These are phyloP conservation scores for Trichoderma sp. DNA, from an alignment of 2,329 filamentous ascomycete genomes.

Conservation along the genomic window DNA sequence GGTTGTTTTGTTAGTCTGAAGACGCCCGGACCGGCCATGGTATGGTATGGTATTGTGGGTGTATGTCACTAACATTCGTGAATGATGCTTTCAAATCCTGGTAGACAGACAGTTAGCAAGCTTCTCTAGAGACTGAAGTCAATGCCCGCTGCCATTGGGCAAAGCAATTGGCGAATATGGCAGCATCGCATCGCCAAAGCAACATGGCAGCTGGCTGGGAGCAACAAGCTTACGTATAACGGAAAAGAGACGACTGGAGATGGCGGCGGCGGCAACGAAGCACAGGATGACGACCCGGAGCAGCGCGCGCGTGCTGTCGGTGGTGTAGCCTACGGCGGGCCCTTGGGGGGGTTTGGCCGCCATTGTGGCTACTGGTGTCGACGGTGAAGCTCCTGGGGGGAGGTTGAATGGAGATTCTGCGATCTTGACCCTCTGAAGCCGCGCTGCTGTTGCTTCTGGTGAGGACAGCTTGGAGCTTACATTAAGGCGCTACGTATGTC, in stretches of 20 bases:
- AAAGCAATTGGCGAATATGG: not conserved
- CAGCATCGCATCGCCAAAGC: conserved; percentile 5
- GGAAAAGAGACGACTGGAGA: conserved; percentile 94
- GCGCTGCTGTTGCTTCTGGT: conserved; percentile 31
- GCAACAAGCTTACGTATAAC: conserved; percentile 77
- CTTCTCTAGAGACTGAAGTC: not conserved
- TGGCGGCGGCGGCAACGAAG: conserved; percentile 87
- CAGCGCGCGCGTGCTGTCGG: conserved; percentile 79
- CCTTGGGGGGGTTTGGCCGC: conserved; percentile 49
- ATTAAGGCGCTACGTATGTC: conserved; percentile 27
- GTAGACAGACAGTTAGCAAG: conserved; percentile 39
- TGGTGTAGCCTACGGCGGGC: conserved; percentile 73
- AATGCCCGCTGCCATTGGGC: conserved; percentile 9
- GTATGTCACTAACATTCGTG: conserved; percentile 81
- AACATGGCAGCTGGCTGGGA: not conserved
- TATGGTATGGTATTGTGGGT: not conserved
- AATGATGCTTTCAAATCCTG: conserved; percentile 98
- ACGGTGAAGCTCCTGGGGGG: conserved; percentile 37
- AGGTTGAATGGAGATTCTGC: conserved; percentile 40
- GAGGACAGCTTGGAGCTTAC: conserved; percentile 53
- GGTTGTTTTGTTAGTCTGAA: conserved; percentile 24
- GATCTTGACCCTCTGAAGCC: conserved; percentile 32
- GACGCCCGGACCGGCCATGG: conserved; percentile 3
- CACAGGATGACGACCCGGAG: conserved; percentile 86
- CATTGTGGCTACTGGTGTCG: conserved; percentile 47